Evolutionary conservation across 805 yeast species (phyloP).

Genomic region (Candida oleophila): DNA sequence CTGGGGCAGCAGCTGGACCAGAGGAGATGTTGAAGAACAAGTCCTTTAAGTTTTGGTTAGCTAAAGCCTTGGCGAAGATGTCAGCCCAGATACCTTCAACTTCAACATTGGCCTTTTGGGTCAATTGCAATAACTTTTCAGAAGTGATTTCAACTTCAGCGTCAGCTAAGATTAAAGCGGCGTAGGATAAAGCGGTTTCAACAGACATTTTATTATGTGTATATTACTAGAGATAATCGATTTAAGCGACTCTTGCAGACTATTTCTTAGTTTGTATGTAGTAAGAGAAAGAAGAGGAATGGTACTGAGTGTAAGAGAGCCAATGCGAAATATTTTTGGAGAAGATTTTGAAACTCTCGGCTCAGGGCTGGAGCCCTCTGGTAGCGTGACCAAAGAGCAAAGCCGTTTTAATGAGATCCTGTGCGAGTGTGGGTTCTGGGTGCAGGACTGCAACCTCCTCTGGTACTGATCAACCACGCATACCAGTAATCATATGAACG

Average conservation of each 20-base stretch:
- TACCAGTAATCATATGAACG: too few species aligned
- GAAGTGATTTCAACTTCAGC: slow-evolving; percentile 45
- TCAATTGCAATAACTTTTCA: slow-evolving; percentile 44
- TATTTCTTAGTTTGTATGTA: slow-evolving; percentile 39
- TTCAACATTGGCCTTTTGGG: slow-evolving; percentile 42
- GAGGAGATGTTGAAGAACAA: slow-evolving; percentile 49
- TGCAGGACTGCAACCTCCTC: too few species aligned
- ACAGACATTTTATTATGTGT: slow-evolving; percentile 35
- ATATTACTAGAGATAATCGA: slow-evolving; percentile 46
- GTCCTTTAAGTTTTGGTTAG: slow-evolving; percentile 47
- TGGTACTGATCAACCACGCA: too few species aligned
- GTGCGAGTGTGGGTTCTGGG: too few species aligned
- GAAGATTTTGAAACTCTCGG: not conserved
- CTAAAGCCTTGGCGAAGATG: slow-evolving; percentile 48
- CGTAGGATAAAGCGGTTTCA: slow-evolving; percentile 50
- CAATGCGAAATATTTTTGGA: not conserved
- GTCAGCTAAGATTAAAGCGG: slow-evolving; percentile 51
- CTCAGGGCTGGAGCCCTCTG: not conserved
- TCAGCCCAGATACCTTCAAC: slow-evolving; percentile 49
- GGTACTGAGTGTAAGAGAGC: not conserved
- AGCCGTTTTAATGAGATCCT: not conserved
- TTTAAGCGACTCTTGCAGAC: slow-evolving; percentile 48
- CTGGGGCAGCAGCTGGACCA: slow-evolving; percentile 44
- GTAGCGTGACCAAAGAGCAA: not conserved
- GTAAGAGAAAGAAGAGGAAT: not conserved